These are phyloP conservation scores for Tilletia setariae DNA, from an alignment of 1,284 basidiomycete species.

Conservation along the genomic window DNA sequence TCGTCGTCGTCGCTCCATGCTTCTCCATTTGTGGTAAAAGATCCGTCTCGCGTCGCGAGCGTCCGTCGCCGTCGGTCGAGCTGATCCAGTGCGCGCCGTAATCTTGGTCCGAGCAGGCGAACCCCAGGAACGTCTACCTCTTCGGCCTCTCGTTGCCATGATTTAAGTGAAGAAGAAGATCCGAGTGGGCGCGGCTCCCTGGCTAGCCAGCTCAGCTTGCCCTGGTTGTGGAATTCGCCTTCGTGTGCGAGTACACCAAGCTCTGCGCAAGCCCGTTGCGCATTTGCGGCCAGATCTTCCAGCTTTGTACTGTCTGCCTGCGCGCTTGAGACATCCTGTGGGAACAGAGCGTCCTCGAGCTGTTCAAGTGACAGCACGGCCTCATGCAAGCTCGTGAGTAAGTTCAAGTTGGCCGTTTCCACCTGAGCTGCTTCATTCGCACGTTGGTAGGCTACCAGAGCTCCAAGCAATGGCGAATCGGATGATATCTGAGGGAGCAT, in stretches of 20 bases:
- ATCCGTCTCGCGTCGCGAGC: background rate
- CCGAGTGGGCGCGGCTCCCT: background rate
- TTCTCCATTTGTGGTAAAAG: background rate
- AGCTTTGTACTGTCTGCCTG: background rate
- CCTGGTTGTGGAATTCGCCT: background rate
- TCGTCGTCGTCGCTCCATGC: background rate
- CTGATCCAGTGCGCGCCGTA: background rate
- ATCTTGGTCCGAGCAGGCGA: background rate
- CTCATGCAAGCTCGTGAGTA: background rate
- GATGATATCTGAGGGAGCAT: background rate
- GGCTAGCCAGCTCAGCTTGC: background rate
- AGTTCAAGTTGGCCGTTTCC: background rate
- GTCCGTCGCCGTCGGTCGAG: background rate
- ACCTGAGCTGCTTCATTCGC: background rate
- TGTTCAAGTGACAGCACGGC: slow-evolving; percentile 4
- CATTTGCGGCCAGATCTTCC: background rate
- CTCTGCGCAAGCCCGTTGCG: background rate
- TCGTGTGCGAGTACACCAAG: background rate
- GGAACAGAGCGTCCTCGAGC: background rate
- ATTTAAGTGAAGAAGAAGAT: background rate
- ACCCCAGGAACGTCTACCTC: background rate
- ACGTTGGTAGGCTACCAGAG: background rate
- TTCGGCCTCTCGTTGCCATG: background rate
- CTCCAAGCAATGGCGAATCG: background rate
- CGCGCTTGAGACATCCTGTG: background rate